These are phyloP conservation scores for Fusarium agapanthi DNA, from an alignment of 2,329 filamentous ascomycete genomes.

Conservation along the genomic window DNA sequence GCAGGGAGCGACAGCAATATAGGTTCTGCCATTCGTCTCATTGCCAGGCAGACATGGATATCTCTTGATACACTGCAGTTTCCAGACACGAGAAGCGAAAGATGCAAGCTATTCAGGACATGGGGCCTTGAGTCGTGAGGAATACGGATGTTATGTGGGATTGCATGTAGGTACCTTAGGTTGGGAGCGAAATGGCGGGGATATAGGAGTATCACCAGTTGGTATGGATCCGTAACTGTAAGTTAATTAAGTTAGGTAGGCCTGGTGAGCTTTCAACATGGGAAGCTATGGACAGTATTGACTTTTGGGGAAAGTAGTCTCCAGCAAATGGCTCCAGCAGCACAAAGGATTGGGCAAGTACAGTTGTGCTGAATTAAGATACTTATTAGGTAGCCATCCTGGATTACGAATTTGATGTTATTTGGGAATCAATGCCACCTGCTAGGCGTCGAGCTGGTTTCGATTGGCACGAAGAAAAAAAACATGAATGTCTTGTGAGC, in stretches of 20 bases:
- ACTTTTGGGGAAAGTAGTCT: neutral
- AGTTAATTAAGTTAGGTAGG: neutral
- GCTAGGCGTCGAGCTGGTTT: neutral
- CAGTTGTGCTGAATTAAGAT: neutral
- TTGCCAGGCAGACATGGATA: slow-evolving; percentile 23
- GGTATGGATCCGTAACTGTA: neutral
- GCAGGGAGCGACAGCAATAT: slow-evolving; percentile 10
- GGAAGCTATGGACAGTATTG: neutral
- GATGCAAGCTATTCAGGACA: slow-evolving; percentile 20
- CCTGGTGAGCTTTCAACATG: neutral
- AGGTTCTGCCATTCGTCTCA: slow-evolving; percentile 27
- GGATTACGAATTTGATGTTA: neutral
- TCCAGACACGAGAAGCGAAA: slow-evolving; percentile 16
- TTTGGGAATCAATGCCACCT: neutral
- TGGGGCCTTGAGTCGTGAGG: slow-evolving; percentile 18
- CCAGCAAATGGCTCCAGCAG: neutral
- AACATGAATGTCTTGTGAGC: slow-evolving; percentile 35
- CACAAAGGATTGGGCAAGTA: neutral
- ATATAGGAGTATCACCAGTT: slow-evolving; percentile 1
- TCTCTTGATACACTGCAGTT: slow-evolving; percentile 12
- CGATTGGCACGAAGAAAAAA: slow-evolving; percentile 11
- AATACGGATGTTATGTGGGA: slow-evolving; percentile 22
- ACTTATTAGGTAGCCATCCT: neutral
- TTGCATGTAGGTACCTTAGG: slow-evolving; percentile 7
- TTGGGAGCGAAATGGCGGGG: slow-evolving; percentile 1